Evolutionary conservation across 208 protist genomes (phyloP), one percentile per base, ranked within the genome.

Genomic region (Leishmania tarentolae): DNA sequence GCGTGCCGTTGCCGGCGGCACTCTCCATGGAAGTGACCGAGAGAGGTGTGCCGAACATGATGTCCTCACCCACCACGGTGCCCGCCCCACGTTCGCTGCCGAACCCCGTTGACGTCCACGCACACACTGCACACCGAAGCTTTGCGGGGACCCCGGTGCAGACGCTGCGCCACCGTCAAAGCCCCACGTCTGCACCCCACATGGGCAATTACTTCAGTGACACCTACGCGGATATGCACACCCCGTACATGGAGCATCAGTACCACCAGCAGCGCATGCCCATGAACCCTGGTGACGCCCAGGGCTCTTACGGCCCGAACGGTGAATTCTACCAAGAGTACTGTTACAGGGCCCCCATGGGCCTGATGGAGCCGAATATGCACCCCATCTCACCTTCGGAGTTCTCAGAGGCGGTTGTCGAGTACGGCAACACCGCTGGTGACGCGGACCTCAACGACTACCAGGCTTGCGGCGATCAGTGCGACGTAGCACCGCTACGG

Each of bases 41-140:
- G 19, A 47, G 2, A 5, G 35, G 7, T 46, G 52, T 24, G 37
- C 1, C 17, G 50, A 31, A 21, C 73, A 5, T 44, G 46, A 19
- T 24, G 13, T 80, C 73, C 28, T 50, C 81, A 9, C 50, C 37
- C 35, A 76, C 75, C 53, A 77, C 42, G 5, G 77, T 59, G 44
- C 68, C 76, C 3, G 69, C 76, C 5, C 76, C 81, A 1, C 77
- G 44, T 9, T 80, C 81, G 19, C 52, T 70, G 0, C 68, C 59
- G 8, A 35, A 52, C 63, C 19, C 69, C 52, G 37, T 68, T 28
- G 46, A 3, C 24, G 37, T 47, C 2, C 19, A 17, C n/a, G 35
- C 31, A 4, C 50, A 50, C 8, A 42, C 66, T 1, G 42, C 66
- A 24, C 56, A 35, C 35, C 28, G 56, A 44, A 42, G 35, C 80